Evolutionary conservation across 768 basidiomycete species (phyloP), one percentile per base, ranked within the genome.

Genomic region (Podaxis rugospora): DNA sequence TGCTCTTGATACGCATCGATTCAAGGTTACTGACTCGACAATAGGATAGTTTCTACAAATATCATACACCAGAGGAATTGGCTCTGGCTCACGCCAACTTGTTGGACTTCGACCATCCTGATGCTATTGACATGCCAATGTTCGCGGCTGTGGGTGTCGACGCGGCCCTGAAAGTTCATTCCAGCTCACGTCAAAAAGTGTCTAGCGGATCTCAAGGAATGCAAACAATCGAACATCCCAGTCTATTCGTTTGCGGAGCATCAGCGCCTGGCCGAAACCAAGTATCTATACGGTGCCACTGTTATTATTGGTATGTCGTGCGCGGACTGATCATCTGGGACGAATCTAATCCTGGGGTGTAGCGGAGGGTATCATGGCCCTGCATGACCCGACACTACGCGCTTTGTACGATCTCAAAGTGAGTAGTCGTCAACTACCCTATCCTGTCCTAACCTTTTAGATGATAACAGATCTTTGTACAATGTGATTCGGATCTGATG

Each of bases 401-500:
- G 82, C 81, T 4, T 73, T 98, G 50, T 96, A 98, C 68, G 97
- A 99, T 72, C 80, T 99, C 39, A 96, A 97, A 82, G 94, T 86
- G 63, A 54, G 71, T 67, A n/a, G 28, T 5, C 32, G 5, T 28
- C 9, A 23, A 47, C 36, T 36, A 46, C 4, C 1, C 11, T 6
- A 37, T 49, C 28, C 16, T 53, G 51, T 28, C 50, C 47, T 46
- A 4, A 0, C 32, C 39, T 7, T 59, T 32, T 9, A 44, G 46
- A 0, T 47, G 32, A 16, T 53, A 36, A 35, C 51, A 92, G 89
- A 79, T 95, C 3, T 95, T 93, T 64, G 93, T 95, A 5, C 92
- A 96, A 77, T 92, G 90, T 62, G 95, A 98, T 70, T 89, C 95
- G 6, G 97, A 99, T 71, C 76, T 98, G 21, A 99, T 99, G 97